These are phyloP conservation scores for Sporobolus alterniflorus DNA, from an alignment of 202 grass and related monocot genomes.

Conservation along the genomic window DNA sequence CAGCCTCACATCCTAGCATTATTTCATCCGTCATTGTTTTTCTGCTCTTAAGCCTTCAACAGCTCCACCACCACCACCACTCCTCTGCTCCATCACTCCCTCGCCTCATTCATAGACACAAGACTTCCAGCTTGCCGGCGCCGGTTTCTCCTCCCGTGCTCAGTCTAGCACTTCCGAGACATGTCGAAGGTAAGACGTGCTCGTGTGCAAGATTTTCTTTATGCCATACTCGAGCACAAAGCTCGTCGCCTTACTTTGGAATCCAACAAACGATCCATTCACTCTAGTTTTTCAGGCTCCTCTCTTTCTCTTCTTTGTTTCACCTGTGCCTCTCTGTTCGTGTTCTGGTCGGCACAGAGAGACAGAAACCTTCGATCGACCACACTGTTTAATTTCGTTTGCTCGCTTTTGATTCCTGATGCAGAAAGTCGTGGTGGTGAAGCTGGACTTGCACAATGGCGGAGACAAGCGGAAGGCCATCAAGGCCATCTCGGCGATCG, in stretches of 20 bases:
- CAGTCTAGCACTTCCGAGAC: slow-evolving; percentile 15
- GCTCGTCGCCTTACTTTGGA: slow-evolving; percentile 38
- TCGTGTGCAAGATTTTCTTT: slow-evolving; percentile 4
- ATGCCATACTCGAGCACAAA: neutral
- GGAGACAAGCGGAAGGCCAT: slow-evolving; percentile 94
- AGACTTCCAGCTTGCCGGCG: neutral
- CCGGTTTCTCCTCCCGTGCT: neutral
- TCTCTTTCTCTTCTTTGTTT: slow-evolving; percentile 24
- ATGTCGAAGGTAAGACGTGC: slow-evolving; percentile 61
- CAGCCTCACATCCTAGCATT: neutral
- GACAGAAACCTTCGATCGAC: neutral
- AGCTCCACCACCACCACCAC: neutral
- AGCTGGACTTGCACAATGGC: slow-evolving; percentile 67
- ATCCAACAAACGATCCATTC: neutral
- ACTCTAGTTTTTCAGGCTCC: neutral
- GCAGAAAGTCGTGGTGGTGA: slow-evolving; percentile 87
- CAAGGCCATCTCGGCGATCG: slow-evolving; percentile 64
- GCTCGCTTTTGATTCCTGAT: neutral
- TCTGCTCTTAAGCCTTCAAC: neutral
- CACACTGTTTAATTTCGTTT: neutral
- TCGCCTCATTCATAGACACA: neutral
- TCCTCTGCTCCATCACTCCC: neutral
- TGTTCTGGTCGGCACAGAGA: neutral
- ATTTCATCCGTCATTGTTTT: slow-evolving; percentile 24
- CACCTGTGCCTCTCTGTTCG: neutral